Evolutionary conservation across 1,139 yeast species (phyloP).

Genomic region (Pichia sp.): DNA sequence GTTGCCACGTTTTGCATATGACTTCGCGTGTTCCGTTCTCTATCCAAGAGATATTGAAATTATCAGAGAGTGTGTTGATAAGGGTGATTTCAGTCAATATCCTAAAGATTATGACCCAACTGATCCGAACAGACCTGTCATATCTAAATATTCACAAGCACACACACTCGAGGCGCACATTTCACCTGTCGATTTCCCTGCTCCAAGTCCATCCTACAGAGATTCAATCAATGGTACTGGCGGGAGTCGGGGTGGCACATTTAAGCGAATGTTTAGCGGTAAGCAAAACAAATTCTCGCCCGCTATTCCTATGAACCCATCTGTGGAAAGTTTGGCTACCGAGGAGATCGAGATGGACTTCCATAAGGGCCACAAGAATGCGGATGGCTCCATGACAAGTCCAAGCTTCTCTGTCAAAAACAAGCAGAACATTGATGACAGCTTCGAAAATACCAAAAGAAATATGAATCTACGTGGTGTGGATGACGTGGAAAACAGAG

Average conservation of each 20-base stretch:
- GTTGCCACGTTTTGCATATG: conserved; percentile 70
- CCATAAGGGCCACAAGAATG: conserved; percentile 22
- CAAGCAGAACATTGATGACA: conserved; percentile 22
- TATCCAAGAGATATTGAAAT: conserved; percentile 81
- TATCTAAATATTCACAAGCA: conserved; percentile 49
- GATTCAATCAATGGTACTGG: conserved; percentile 36
- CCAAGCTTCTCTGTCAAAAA: conserved; percentile 29
- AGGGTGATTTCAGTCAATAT: conserved; percentile 51
- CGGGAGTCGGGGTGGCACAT: conserved; percentile 27
- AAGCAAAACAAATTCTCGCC: conserved; percentile 19
- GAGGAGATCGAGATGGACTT: conserved; percentile 53
- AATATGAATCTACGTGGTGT: conserved; percentile 14
- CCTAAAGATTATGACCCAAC: conserved; percentile 61
- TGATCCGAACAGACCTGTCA: conserved; percentile 44
- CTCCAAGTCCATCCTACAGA: conserved; percentile 33
- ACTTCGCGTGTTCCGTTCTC: conserved; percentile 57
- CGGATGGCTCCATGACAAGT: conserved; percentile 26
- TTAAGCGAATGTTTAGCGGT: conserved; percentile 26
- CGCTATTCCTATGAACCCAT: conserved; percentile 21
- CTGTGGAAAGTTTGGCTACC: conserved; percentile 36
- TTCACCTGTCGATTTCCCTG: conserved; percentile 34
- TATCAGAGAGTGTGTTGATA: conserved; percentile 67
- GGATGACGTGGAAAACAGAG: conserved; percentile 22
- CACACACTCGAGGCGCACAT: conserved; percentile 65
- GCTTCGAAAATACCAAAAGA: conserved; percentile 26